Base-by-base conservation (phyloP, 805 yeast genomes). In the Priceomyces haplophilus region DNA sequence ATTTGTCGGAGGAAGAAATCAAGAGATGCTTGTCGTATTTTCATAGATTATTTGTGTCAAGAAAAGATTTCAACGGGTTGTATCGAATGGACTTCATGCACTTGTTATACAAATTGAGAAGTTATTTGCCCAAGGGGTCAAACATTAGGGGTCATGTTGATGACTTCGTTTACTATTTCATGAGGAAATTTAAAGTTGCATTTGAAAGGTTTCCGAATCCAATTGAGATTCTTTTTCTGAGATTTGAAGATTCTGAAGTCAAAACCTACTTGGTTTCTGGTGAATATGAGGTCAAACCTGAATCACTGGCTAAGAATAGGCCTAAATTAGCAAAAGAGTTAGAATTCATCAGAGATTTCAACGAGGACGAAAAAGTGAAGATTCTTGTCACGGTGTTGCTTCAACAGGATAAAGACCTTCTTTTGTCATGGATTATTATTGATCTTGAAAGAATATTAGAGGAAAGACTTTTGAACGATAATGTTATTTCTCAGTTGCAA, bases 71-170 rank as follows among this genome's bases (percentile, higher is more conserved):
- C 39, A 79, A 81, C 33, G 67, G 81, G 0, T 63, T 77, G 25
- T 82, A 73, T 52, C 68, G 96, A 39, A 56, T 93, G 25, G 97
- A 90, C 57, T 80, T 93, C 55, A 76, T 91, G 75, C 53, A 75
- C 20, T 65, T 85, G 52, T 63, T 85, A 5, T 65, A 80, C 10
- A 72, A 70, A 30, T 59, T 75, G 13, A 54, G 73, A 20, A 66
- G 67, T 24, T 80, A 82, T 5, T 61, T 82, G 13, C 73, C 80
- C 1, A 59, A 65, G 34, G 48, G 62, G 0, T 62, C 80, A 0
- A 56, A 63, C 12, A 67, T 80, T 3, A 68, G 88, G 44, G 69
- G 66, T 23, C 88, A 83, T 43, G 75, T 85, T 10, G 82, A 80
- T 29, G 77, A 80, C 36, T 82, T 91, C 51, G 65, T 85, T 27